Evolutionary conservation across 2,329 filamentous ascomycete species (phyloP).

Genomic region (Scedosporium aurantiacum): DNA sequence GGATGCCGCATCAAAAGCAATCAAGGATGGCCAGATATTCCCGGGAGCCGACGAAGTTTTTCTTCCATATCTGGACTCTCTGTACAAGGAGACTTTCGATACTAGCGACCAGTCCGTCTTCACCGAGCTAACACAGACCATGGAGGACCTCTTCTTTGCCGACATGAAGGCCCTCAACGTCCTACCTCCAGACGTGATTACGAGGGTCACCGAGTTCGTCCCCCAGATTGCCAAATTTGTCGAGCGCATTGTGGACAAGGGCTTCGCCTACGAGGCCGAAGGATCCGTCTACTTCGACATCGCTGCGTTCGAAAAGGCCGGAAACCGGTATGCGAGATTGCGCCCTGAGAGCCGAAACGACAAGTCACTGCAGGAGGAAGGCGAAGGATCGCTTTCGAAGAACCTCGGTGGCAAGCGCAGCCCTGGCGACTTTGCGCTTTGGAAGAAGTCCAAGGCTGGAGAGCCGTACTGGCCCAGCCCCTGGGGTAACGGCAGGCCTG

Average conservation of each 20-base stretch:
- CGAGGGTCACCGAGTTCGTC: slow-evolving; percentile 86
- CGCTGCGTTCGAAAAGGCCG: slow-evolving; percentile 67
- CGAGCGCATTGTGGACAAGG: slow-evolving; percentile 69
- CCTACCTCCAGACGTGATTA: slow-evolving; percentile 67
- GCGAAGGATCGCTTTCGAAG: slow-evolving; percentile 70
- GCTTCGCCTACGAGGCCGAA: slow-evolving; percentile 71
- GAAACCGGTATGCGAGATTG: slow-evolving; percentile 75
- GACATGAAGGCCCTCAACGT: slow-evolving; percentile 86
- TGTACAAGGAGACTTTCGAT: slow-evolving; percentile 52
- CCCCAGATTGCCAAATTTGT: slow-evolving; percentile 80
- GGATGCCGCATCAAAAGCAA: slow-evolving; percentile 37
- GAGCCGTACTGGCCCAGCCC: slow-evolving; percentile 83
- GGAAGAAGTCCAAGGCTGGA: slow-evolving; percentile 85
- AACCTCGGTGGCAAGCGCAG: slow-evolving; percentile 57
- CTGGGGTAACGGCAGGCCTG: slow-evolving; percentile 80
- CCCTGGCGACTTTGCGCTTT: slow-evolving; percentile 78
- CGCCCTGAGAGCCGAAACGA: slow-evolving; percentile 80
- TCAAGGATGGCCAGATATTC: slow-evolving; percentile 38
- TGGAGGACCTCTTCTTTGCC: slow-evolving; percentile 76
- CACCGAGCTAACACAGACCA: slow-evolving; percentile 72
- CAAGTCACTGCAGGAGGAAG: slow-evolving; percentile 73
- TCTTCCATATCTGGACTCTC: slow-evolving; percentile 68
- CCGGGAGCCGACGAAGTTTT: slow-evolving; percentile 55
- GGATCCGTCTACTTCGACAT: slow-evolving; percentile 96
- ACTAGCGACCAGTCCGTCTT: slow-evolving; percentile 62